phyloP scores from a whole-genome alignment of 2,329 filamentous ascomycete genomes.

The Fusarium sublunatum region DNA sequence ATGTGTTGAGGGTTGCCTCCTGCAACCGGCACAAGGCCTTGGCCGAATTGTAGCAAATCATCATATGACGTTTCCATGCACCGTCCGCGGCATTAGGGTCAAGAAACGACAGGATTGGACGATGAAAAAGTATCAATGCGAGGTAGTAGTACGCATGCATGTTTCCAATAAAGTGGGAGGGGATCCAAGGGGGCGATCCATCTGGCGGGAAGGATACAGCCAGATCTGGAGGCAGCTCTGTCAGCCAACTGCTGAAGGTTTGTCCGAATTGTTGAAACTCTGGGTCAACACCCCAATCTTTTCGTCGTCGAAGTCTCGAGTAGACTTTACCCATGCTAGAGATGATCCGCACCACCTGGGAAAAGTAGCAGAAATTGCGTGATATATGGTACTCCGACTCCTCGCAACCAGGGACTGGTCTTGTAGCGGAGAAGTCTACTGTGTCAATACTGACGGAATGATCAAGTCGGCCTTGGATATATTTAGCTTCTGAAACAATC shows the following conservation, averaged over 20 bases:
- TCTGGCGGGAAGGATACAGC: slow-evolving; percentile 81
- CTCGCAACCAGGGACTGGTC: slow-evolving; percentile 74
- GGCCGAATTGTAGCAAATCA: slow-evolving; percentile 84
- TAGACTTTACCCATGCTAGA: slow-evolving; percentile 81
- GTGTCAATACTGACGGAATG: slow-evolving; percentile 79
- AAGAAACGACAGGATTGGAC: slow-evolving; percentile 84
- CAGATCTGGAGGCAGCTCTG: slow-evolving; percentile 81
- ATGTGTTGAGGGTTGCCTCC: slow-evolving; percentile 81
- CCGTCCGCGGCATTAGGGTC: slow-evolving; percentile 77
- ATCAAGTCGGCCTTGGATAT: slow-evolving; percentile 76
- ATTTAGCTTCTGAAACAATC: slow-evolving; percentile 20
- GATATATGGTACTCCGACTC: slow-evolving; percentile 81
- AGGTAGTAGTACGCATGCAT: slow-evolving; percentile 91
- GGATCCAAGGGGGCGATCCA: slow-evolving; percentile 83
- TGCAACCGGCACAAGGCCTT: slow-evolving; percentile 88
- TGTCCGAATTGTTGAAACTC: slow-evolving; percentile 84
- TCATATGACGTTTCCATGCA: slow-evolving; percentile 89
- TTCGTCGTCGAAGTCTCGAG: slow-evolving; percentile 76
- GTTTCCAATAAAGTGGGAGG: slow-evolving; percentile 89
- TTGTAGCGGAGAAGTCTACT: slow-evolving; percentile 77
- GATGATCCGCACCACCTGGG: slow-evolving; percentile 81
- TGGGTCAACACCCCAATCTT: slow-evolving; percentile 89
- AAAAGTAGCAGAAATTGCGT: slow-evolving; percentile 85
- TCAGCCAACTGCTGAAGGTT: slow-evolving; percentile 79
- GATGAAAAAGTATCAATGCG: slow-evolving; percentile 84